Base-by-base conservation (phyloP, 2,329 filamentous ascomycete genomes). In the Aureobasidium subglaciale region DNA sequence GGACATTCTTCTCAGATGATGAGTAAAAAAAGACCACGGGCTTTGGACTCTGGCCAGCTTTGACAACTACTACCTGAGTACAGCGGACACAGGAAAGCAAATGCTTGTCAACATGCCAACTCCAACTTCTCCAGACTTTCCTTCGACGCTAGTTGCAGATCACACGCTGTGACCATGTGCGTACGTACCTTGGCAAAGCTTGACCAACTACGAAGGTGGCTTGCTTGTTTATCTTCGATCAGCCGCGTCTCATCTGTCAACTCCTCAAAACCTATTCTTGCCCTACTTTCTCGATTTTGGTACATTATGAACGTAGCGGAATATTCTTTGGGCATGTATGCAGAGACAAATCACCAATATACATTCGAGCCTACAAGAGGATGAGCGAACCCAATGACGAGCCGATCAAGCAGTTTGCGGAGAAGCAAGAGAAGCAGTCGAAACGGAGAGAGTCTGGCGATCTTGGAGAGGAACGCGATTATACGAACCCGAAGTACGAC, bases 311-410 rank as follows among this genome's bases (percentile, higher is more conserved):
- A 25, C 24, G n/a, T 24, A 41, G 24, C 22, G 24, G 32, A 24
- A 35, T 8, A 20, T 1, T 40, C 11, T 11, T 18, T n/a, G 48
- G 48, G 25, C 16, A 52, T 52, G 48, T 41, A 24, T 52, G 11
- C 25, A 32, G 18, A 41, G 37, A 24, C 11, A n/a, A 24, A 15
- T 8, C 11, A 6, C n/a, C 27, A 22, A 22, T 4, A 11, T 18
- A 16, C 16, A 30, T 13, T 24, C 2, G 25, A 32, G 8, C 16
- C 25, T 22, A 30, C 35, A 15, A 30, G 35, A 40, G 25, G 30
- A 77, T 77, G 75, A 76, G 75, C 63, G 80, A 82, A 61, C 78
- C 79, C 3, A 78, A 77, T 11, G 70, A 81, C 57, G 72, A 74
- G 56, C 70, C 76, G 18, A 73, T 80, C 50, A 62, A 71, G 25